Base-by-base conservation (phyloP, 805 yeast genomes). In the Metahyphopichia silvanorum region DNA sequence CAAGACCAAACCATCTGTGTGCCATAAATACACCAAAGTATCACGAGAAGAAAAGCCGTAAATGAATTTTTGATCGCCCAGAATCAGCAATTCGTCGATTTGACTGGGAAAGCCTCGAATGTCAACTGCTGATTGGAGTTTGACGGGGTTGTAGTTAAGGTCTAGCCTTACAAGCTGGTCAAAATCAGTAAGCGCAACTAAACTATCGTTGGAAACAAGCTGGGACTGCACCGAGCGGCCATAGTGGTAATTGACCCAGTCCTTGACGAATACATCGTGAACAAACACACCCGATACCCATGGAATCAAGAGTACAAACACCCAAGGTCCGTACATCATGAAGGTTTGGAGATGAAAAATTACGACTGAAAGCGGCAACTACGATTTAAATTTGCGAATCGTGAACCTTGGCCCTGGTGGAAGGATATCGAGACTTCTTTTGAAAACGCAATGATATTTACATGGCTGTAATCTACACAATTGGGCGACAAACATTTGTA, bases 211-310 rank as follows among this genome's bases (percentile, higher is more conserved):
- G 12, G 30, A 11, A 11, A 35, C 24, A 5, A 40, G 14, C 4
- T 35, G 38, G 20, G 27, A 34, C n/a, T 25, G 21, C n/a, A 30
- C 31, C n/a, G 70, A 57, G 5, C 48, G 43, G 1, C 81, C 81
- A 18, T 73, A 51, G 31, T 65, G 68, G 19, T 59, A 60, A 6
- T 65, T 50, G 28, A 75, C 69, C 81, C 82, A 78, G 43, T 79
- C 86, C 21, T 60, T 60, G 12, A 54, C 53, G 47, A 70, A 75
- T 0, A 80, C 78, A 38, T 77, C 80, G 33, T 77, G 82, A 16
- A 66, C 55, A 42, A 55, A 65, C 4, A 57, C 53, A 5, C 49
- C 53, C n/a, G n/a, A n/a, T n/a, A n/a, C n/a, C n/a, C n/a, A n/a
- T n/a, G n/a, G n/a, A n/a, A n/a, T n/a, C n/a, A n/a, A n/a, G n/a